Base-by-base conservation (phyloP, 2,329 filamentous ascomycete genomes). In the Claviceps purpurea region DNA sequence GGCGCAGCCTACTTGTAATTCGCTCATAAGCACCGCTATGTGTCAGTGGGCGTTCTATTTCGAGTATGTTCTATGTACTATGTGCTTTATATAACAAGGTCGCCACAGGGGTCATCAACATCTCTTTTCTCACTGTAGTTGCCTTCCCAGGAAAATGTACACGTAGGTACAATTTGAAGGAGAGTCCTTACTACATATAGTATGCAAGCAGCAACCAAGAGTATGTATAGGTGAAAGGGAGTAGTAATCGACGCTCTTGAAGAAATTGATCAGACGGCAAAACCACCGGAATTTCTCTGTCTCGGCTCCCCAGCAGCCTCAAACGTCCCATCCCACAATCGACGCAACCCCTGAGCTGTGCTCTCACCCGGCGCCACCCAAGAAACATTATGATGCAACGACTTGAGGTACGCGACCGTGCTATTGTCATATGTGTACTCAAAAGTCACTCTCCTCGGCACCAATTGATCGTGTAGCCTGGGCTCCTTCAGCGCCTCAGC, bases 301-400 rank as follows among this genome's bases (percentile, higher is more conserved):
- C 89, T 79, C n/a, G 88, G 86, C 68, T 95, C 89, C 1, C 86
- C 82, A 1, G 82, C 87, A 0, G 88, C 88, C 65, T 91, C 87
- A 65, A 95, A 95, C 0, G 70, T 70, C 0, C 77, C 76, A 64
- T 89, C 84, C 13, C 65, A 62, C 54, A 86, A 61, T 55, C 81
- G 67, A 51, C 82, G 75, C 57, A 96, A 66, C 0, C 78, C 84
- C 67, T 96, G 89, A 0, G 84, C 87, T 0, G 83, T 75, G 60
- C 85, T 91, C 59, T 74, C 66, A 0, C 81, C 83, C 0, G 77
- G 75, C 0, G 75, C 76, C 2, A 87, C 72, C 81, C 81, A 88
- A 0, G 81, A 83, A 0, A 93, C 78, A 63, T 90, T 90, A 61
- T 91, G 85, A 0, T 86, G 86, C 44, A 82, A 70, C 0, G 68